These are phyloP conservation scores for Adansonia grandidieri DNA, from an alignment of 441 rosid genomes.

Conservation along the genomic window DNA sequence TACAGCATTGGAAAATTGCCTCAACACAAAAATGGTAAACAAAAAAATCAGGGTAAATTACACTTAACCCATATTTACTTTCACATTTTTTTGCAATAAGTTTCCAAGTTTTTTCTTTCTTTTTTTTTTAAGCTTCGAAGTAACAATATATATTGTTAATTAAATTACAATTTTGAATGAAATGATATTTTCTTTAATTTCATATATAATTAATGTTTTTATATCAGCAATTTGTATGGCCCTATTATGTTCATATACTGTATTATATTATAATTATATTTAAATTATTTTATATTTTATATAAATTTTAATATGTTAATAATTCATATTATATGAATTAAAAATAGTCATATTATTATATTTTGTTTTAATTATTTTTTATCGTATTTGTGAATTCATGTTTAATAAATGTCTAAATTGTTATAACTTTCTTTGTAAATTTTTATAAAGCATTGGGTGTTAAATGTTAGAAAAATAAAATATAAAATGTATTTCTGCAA, in stretches of 20 bases:
- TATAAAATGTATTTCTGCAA: not conserved
- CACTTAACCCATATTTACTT: not conserved
- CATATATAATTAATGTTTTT: not conserved
- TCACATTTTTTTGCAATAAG: constrained; percentile 8
- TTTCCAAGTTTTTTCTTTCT: not conserved
- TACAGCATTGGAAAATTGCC: constrained; percentile 27
- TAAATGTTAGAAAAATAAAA: not conserved
- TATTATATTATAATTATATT: too few species aligned
- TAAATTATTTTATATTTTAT: too few species aligned
- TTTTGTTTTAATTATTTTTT: too few species aligned
- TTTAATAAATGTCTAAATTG: not conserved
- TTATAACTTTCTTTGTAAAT: not conserved
- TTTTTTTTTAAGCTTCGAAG: not conserved
- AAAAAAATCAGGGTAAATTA: not conserved
- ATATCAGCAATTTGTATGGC: too few species aligned
- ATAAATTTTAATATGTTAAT: too few species aligned
- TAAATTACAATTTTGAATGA: too few species aligned
- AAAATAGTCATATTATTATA: too few species aligned
- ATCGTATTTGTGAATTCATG: too few species aligned
- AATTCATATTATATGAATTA: too few species aligned
- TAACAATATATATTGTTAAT: not conserved
- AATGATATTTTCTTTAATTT: not conserved
- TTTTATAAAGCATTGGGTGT: not conserved
- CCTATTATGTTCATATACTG: too few species aligned
- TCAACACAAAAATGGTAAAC: not conserved